Base-by-base conservation (phyloP, 129 eudicot genomes). In the Calendula officinalis region DNA sequence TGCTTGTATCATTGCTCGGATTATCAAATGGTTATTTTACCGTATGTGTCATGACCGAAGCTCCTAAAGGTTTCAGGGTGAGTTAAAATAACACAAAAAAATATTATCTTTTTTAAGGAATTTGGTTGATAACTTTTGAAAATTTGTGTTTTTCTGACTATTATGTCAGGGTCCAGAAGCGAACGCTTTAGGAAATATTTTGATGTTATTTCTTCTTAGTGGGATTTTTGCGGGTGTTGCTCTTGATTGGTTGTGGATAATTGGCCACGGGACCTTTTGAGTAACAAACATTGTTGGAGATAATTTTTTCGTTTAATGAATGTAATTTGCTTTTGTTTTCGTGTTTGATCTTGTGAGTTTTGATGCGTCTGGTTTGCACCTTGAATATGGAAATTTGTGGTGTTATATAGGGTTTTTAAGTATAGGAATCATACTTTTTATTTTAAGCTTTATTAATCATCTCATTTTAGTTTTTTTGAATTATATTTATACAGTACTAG, bases 231-330 rank as follows among this genome's bases (percentile, higher is more conserved):
- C 83, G 0, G 95, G 95, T 30, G 90, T 83, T 42, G 79, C 81
- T 37, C 84, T 87, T 34, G 95, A 83, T 74, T 87, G 95, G 95
- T 63, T 87, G 69, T 87, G 95, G 91, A 66, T 83, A 37, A 87
- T 87, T 30, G 85, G 85, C 4, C 71, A 78, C 17, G 78, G 79
- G 30, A 71, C 16, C 8, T 78, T 82, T 47, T 67, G 57, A 50
- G 30, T 43, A 9, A 10, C 17, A 41, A 17, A 30, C 17, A 11
- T 3, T 17, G 40, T 17, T 40, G 27, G 3, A 6, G 8, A 22
- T 42, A 27, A 16, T 52, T 42, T 61, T 17, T 1, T 42, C 12
- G 8, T 11, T 27, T 22, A 32, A 11, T 43, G 51, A 41, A 41
- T 27, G 6, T 42, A 34, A n/a, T 52, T 52, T 16, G 57, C 16